Evolutionary conservation across 805 yeast species (phyloP), one percentile per base, ranked within the genome.

Genomic region (Sugiyamaella floridensis): DNA sequence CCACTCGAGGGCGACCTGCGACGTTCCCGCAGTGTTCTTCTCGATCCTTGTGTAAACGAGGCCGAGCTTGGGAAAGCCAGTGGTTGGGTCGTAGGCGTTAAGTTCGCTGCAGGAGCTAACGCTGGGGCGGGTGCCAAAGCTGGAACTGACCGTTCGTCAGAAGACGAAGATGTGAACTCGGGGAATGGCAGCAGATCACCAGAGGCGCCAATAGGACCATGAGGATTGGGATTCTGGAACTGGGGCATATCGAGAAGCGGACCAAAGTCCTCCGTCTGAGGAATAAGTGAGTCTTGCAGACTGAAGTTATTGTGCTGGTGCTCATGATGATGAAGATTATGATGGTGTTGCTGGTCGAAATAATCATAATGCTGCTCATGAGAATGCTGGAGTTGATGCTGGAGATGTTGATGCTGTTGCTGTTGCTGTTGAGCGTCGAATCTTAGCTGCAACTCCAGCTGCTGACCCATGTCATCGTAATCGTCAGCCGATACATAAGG

Each of bases 1-100:
- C 37, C 37, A 14, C 37, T 5, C 37, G 37, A 29, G 4, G 52
- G 52, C 26, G 52, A 49, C 37, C 48, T 44, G 19, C 52, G 41
- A 16, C 52, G 47, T 29, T 49, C 52, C 2, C 22, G 43, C 40
- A 49, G 20, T 6, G 52, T 49, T 42, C 15, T 15, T 15, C 32
- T 45, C 22, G 48, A 8, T 18, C 26, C 22, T 28, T 2, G 41
- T 4, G 22, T 19, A 41, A 18, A 43, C 16, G 16, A n/a, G 9
- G n/a, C 29, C 32, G 46, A 16, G 7, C 12, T 19, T 4, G 32
- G 20, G 32, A 29, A 9, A 15, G 18, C 8, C 15, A 45, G 40
- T 10, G 28, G 22, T 42, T 20, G 34, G 11, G 47, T 10, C 6
- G 19, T 14, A 26, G 47, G 40, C 14, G 16, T 11, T 19, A 20